A percentile compares a stretch with the other conserved stretches of the same genome.
These are phyloP conservation scores for Phytophthora pluvialis DNA, from an alignment of 352 stramenopile genomes.

Conservation along the genomic window DNA sequence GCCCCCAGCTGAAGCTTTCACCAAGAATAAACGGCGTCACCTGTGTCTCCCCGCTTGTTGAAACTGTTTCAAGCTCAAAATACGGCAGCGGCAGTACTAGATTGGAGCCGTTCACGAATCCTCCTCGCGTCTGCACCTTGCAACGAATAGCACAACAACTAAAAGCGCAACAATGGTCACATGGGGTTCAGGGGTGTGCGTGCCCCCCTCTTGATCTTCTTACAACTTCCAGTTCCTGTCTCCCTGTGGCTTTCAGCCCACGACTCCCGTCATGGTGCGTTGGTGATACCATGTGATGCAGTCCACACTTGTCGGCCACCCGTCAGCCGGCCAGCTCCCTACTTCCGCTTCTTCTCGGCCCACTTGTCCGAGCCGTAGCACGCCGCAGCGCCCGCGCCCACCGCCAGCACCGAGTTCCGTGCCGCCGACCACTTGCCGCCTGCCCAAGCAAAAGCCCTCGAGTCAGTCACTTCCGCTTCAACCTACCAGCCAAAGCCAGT, in stretches of 20 bases:
- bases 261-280: slow-evolving; percentile 5
- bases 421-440: slow-evolving; percentile 67
- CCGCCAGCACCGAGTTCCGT: slow-evolving; percentile 71
- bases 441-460: slow-evolving; percentile 22
- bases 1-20: background rate
- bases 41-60: background rate
- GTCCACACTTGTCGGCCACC: slow-evolving; percentile 1
- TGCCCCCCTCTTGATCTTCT: slow-evolving; percentile 28
- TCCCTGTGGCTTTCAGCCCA: slow-evolving; percentile 7
- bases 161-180: background rate
- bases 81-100: background rate
- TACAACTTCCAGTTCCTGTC: slow-evolving; percentile 28
- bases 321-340: background rate
- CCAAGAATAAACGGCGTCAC: slow-evolving; percentile 25
- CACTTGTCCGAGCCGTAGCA: slow-evolving; percentile 75
- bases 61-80: slow-evolving; percentile 25
- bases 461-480: slow-evolving; percentile 2
- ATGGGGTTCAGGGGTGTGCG: slow-evolving; percentile 13
- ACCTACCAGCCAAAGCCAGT: background rate
- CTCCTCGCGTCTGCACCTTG: background rate
- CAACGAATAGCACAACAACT: slow-evolving; percentile 8
- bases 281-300: slow-evolving; percentile 31
- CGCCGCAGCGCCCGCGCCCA: slow-evolving; percentile 54
- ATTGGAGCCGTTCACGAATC: background rate
- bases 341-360: slow-evolving; percentile 58